Evolutionary conservation across 1,139 yeast genomes (phyloP), one percentile per base, ranked within the genome.

Genomic region (Yamadazyma sp.): DNA sequence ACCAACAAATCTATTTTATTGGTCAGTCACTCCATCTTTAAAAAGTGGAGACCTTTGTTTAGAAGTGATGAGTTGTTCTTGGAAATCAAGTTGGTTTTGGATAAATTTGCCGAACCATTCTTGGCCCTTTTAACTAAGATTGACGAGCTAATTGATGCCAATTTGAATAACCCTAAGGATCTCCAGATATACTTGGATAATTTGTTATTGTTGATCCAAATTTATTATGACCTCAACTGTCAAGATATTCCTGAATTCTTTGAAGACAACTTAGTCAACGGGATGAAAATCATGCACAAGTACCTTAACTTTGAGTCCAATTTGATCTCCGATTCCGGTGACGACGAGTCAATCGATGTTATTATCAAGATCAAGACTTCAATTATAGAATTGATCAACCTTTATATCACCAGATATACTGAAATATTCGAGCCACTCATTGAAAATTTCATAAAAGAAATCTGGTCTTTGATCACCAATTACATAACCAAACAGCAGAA

Each of bases 201-300:
- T 43, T 63, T 90, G 51, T 67, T 85, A 35, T 63, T 89, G 23
- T 68, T 90, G 44, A 67, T 85, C 29, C 92, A 90, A 57, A 78
- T 94, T 32, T 94, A 86, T 59, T 88, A 82, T 56, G 99, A 94
- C 60, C 79, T 94, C 54, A 94, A 92, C 61, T 90, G 97, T 62
- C 98, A 94, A 64, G 98, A 94, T 64, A 83, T 94, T 39, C 98
- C 99, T 2, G 98, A 90, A 61, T 92, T 90, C 58, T 94, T 94
- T 57, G 99, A 94, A 63, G 98, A 94, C 61, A 80, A 94, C 58
- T 65, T 92, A 67, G 68, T 74, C 35, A 69, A 67, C 23, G 89
- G 95, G 40, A 86, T 94, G 94, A 73, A 72, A 9, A 76, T 90
- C 26, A 72, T 90, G 54, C 95, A 87, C 58, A 86, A 85, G 59